Conservation (phyloP, 495 filamentous ascomycete species). For the Neurospora sp. region DNA sequence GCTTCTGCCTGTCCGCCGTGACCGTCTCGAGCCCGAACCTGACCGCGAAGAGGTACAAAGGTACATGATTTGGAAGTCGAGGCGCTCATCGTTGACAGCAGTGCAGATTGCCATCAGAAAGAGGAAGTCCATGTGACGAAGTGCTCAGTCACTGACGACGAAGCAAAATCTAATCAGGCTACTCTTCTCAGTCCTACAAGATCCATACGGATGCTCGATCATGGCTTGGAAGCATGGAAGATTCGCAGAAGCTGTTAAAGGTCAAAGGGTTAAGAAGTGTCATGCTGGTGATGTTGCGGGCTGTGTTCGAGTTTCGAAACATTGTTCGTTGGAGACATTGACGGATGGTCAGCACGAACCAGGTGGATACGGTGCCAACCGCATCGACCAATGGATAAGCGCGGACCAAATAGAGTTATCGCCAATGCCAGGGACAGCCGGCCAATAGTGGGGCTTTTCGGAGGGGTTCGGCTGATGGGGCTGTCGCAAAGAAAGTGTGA, state of each 20-base stretch:
- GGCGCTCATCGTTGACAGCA: neutral
- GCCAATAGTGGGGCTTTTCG: neutral
- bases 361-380: neutral
- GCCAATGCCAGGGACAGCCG: neutral
- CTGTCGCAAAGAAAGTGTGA: neutral
- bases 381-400: neutral
- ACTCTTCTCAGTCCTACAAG: neutral
- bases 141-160: neutral
- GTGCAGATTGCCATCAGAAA: neutral
- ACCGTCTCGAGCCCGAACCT: neutral
- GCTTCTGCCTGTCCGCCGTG: neutral
- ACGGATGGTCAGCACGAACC: neutral
- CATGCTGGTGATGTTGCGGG: neutral
- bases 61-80: neutral
- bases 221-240: neutral
- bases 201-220: neutral
- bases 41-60: neutral
- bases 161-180: neutral
- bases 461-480: neutral
- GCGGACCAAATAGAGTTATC: neutral
- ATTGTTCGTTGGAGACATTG: neutral
- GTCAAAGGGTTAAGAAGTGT: neutral
- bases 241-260: neutral
- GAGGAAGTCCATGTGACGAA: neutral
- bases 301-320: neutral